A percentile compares a stretch with the other conserved stretches of the same genome.
These are phyloP conservation scores for Sordariomycetes sp. DNA, from an alignment of 2,329 filamentous ascomycete species.

Conservation along the genomic window DNA sequence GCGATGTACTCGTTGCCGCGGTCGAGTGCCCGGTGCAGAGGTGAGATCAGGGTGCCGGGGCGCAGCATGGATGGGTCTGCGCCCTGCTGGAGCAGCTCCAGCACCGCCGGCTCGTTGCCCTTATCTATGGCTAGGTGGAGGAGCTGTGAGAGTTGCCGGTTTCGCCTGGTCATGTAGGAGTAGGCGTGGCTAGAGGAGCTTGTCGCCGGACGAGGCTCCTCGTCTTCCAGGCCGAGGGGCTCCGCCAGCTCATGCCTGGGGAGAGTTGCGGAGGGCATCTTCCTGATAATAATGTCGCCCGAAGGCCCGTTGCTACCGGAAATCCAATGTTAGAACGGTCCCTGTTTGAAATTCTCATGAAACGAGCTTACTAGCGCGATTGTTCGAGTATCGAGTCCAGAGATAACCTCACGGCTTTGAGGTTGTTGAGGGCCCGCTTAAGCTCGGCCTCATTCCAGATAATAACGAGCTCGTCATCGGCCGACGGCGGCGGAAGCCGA, in stretches of 20 bases:
- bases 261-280: neutral
- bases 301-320: neutral
- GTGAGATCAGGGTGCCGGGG: conserved; percentile 8
- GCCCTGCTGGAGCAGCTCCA: conserved; percentile 11
- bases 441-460: conserved; percentile 10
- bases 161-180: neutral
- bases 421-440: neutral
- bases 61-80: conserved; percentile 11
- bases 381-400: neutral
- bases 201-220: neutral
- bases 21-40: conserved; percentile 12
- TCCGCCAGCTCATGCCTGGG: neutral
- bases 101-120: conserved; percentile 10
- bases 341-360: neutral
- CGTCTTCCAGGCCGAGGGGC: neutral
- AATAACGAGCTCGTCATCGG: conserved; percentile 9
- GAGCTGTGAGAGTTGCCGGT: conserved; percentile 1
- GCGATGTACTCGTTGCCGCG: conserved; percentile 10
- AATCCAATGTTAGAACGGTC: neutral
- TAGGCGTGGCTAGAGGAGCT: neutral
- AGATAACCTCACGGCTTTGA: neutral
- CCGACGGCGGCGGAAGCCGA: conserved; percentile 2
- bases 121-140: conserved; percentile 14
- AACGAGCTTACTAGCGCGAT: neutral
- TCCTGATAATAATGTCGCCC: neutral